Base-by-base conservation (phyloP, 176 grass and related monocot genomes). In the Pontederia paniculata region DNA sequence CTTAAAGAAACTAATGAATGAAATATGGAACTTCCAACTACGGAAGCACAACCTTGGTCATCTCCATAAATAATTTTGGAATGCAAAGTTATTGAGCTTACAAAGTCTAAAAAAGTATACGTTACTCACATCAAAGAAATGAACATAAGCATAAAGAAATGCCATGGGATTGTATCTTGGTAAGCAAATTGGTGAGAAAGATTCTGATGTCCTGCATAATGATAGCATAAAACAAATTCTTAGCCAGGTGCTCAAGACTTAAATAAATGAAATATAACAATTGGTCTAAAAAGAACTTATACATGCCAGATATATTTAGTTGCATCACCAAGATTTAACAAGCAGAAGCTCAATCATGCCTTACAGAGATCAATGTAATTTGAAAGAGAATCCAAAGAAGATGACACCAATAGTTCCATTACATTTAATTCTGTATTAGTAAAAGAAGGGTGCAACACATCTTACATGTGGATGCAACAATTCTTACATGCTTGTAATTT, bases 131-230 rank as follows among this genome's bases (percentile, higher is more conserved):
- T 98, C 86, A 60, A 98, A 79, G 77, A 98, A 98, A 72, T 98
- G 83, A 61, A 98, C 80, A 22, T 98, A 98, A 64, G 86, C 83
- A 59, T 98, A 82, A 72, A 97, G 44, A 62, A 91, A 98, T 45
- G 69, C 93, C 93, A 98, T 91, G 62, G 93, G 72, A 74, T 98
- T 98, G 72, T 98, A 98, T 98, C 86, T 84, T 72, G 93, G 86
- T 50, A 98, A 71, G 84, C 93, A 98, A 76, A 98, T 98, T 52
- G 93, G 93, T 50, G 80, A 88, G 62, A 91, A 98, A 23, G 87
- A 91, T 61, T 98, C 86, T 12, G 93, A 98, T 72, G 93, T 98
- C 75, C 93, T 98, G 80, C 68, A 65, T 37, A 37, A 37, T 6
- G 28, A 63, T 71, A 57, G 28, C 22, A 23, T 6, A 59, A 57